Conservation (phyloP, 2,329 filamentous ascomycete genomes). For the Laburnicola sp. region DNA sequence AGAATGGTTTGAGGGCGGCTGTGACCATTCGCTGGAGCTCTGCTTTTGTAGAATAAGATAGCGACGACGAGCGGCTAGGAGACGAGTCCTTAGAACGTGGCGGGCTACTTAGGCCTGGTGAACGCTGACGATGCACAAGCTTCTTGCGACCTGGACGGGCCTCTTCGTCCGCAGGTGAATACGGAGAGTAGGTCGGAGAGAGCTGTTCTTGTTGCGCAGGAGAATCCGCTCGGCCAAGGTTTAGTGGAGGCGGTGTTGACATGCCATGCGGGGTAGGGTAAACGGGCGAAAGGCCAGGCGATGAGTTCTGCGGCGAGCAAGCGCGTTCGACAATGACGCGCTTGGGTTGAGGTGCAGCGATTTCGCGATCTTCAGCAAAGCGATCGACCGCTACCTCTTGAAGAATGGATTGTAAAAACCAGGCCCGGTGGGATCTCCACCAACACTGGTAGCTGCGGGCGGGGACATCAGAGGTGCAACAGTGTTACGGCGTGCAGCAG, state of each 20-base stretch:
- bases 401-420: slow-evolving; percentile 86
- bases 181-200: slow-evolving; percentile 73
- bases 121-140: slow-evolving; percentile 29
- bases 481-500: slow-evolving; percentile 34
- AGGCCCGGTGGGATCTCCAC: slow-evolving; percentile 54
- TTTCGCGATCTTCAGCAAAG: slow-evolving; percentile 42
- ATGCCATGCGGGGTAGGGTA: slow-evolving; percentile 68
- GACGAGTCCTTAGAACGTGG: slow-evolving; percentile 65
- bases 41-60: slow-evolving; percentile 83
- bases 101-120: slow-evolving; percentile 44
- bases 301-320: slow-evolving; percentile 56
- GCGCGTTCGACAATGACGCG: slow-evolving; percentile 46
- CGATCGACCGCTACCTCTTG: slow-evolving; percentile 74
- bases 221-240: slow-evolving; percentile 63
- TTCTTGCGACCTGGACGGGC: slow-evolving; percentile 43
- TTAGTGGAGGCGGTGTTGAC: slow-evolving; percentile 68
- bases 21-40: slow-evolving; percentile 89
- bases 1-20: slow-evolving; percentile 77
- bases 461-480: slow-evolving; percentile 34
- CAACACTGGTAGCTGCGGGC: slow-evolving; percentile 21
- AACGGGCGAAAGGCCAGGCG: slow-evolving; percentile 69
- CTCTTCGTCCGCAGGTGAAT: slow-evolving; percentile 52
- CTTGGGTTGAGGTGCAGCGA: slow-evolving; percentile 45
- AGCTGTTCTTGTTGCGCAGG: slow-evolving; percentile 59
- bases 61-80: slow-evolving; percentile 62